These are phyloP conservation scores for Tulasnella sp. DNA, from an alignment of 768 basidiomycete species.

Conservation along the genomic window DNA sequence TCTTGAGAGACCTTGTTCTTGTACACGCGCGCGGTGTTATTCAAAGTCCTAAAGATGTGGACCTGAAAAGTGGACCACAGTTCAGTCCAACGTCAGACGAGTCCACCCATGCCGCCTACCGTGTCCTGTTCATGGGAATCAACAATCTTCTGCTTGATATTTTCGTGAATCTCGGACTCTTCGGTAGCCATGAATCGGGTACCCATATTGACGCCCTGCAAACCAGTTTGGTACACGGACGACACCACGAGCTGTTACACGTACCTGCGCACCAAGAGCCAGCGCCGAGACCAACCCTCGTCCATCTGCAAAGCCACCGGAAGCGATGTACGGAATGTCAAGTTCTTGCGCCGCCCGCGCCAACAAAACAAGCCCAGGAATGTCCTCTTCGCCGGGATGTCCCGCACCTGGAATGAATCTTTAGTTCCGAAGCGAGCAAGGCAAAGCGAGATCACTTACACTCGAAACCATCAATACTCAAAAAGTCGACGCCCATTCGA, in stretches of 20 bases:
- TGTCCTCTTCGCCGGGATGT: conserved; percentile 90
- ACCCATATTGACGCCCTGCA: conserved; percentile 78
- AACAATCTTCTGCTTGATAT: conserved; percentile 84
- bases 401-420: conserved; percentile 54
- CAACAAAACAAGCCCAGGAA: conserved; percentile 73
- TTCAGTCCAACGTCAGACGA: background rate
- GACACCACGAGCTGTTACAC: conserved; percentile 23
- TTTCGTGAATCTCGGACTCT: conserved; percentile 77
- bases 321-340: conserved; percentile 75
- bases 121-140: conserved; percentile 67
- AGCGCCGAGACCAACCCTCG: conserved; percentile 73
- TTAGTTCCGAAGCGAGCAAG: background rate
- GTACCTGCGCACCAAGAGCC: conserved; percentile 65
- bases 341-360: conserved; percentile 79
- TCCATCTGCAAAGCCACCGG: conserved; percentile 81
- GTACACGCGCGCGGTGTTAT: conserved; percentile 74
- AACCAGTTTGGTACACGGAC: background rate
- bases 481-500: conserved; percentile 66
- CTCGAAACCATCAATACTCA: conserved; percentile 88
- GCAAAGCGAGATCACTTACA: conserved; percentile 37
- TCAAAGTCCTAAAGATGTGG: conserved; percentile 81
- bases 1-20: conserved; percentile 75
- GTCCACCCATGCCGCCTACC: background rate
- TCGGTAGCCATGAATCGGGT: conserved; percentile 89
- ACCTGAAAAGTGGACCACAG: conserved; percentile 23